Base-by-base conservation (phyloP, 345 rosid species). In the Citrus mangshanensis region DNA sequence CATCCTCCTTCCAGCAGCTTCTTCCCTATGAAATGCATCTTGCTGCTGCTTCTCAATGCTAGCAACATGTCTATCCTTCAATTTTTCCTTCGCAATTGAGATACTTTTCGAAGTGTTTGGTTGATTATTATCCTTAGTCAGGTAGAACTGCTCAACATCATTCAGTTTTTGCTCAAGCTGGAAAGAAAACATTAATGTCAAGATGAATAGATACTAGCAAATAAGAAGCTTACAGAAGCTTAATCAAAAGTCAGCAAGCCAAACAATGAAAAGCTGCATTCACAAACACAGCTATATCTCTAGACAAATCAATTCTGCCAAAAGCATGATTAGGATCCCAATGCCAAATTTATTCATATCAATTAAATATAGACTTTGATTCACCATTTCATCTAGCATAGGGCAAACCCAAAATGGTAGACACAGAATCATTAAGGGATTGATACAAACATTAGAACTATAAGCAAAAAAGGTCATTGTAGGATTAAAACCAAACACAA, bases 101-200 rank as follows among this genome's bases (percentile, higher is more conserved):
- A 84, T 76, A 77, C 78, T 77, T 80, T 86, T 88, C 1, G 84
- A 78, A 68, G 46, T n/a, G 71, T 82, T 86, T 61, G 77, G 80
- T 73, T 89, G 89, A 65, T 74, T 85, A 54, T 82, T 81, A 72
- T 82, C 87, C 66, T 81, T 77, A 72, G 51, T 77, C 76, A 61
- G 34, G 86, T 83, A 93, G 78, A 83, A 90, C 58, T 85, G 89
- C 71, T 93, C 97, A 24, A 91, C 91, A 59, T 86, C 86, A 55
- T 79, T 85, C 49, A 91, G 90, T 75, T 84, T 86, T 65, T 87
- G 76, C 87, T 93, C 93, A 32, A 91, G 88, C 95, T 93, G 86
- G 85, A 84, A 14, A 34, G 37, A 27, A 38, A 81, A 81, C 32
- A 72, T 8, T 68, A 78, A 37, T 32, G 9, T 9, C 28, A 78